Evolutionary conservation across 1,284 basidiomycete genomes (phyloP), one percentile per base, ranked within the genome.

Genomic region (Bjerkandera adusta): DNA sequence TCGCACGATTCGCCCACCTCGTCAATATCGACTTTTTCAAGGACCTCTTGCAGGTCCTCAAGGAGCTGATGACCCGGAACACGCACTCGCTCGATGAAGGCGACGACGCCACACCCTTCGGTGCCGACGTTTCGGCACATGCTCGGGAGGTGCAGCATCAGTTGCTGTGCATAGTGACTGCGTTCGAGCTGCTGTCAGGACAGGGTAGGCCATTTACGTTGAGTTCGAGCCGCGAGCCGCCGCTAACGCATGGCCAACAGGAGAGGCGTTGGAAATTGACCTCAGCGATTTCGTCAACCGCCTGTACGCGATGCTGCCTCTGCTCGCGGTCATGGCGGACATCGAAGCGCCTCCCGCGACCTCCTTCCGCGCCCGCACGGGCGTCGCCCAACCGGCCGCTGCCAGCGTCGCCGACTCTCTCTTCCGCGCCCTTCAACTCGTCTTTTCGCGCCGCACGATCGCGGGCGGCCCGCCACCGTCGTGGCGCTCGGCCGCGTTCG

Each of bases 11-110:
- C 61, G 89, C 96, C 0, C 97, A 99, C 66, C 79, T 97, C 47
- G 93, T 99, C 67, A 99, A 97, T 68, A 81, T 99, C 58, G 97
- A 99, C 66, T 99, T 99, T 70, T 99, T 99, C 82, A 86, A 88
- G 56, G 97, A 99, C 68, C 73, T 99, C 37, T 77, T 99, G 68
- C 76, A 82, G 43, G 93, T 97, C 1, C 74, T 99, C 26, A 90
- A 91, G 64, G 76, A 77, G 48, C 81, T 93, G 47, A 83, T 97
- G 55, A 61, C 70, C 45, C 75, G 77, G 51, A 75, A 76, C 44
- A 57, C 54, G 52, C 60, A 44, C 36, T 52, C 36, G 35, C 55
- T 61, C 36, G 57, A 57, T 26, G 69, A 72, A 40, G 70, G 68
- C 27, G 66, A 67, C 25, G 72, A 75, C 43, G 67, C 72, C 12